Evolutionary conservation across 331 rosid species (phyloP), one percentile per base, ranked within the genome.

Genomic region (Quercus phellos): DNA sequence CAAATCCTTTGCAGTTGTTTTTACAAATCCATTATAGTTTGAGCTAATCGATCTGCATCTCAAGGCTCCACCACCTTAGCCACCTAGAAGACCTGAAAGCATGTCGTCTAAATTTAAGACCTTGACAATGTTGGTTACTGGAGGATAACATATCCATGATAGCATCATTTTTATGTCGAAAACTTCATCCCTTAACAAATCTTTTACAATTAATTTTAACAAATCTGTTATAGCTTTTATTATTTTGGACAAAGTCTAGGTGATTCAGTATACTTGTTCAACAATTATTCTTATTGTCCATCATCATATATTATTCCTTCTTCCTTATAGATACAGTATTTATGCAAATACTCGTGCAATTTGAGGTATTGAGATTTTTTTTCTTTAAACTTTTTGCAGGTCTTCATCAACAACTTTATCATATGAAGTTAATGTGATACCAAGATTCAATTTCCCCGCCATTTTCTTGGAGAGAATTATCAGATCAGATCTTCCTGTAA

Each of bases 401-500:
- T 89, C 94, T 9, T 92, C 95, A 27, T 79, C 97, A 38, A 87
- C 97, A 27, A 86, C 74, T 55, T 78, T 90, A 84, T 89, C 91
- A 6, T 94, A 94, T 69, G 99, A 94, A 85, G 92, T 94, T 73
- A 92, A 87, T 78, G 98, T 92, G 85, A 88, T 92, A 70, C 99
- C 99, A 43, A 90, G 98, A 81, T 87, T 92, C 85, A 94, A 92
- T 80, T 88, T 94, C 79, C 99, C 97, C n/a, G 97, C 98, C 63
- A 94, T 94, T 87, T 88, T 94, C 83, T 83, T 90, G 77, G 98
- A 94, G 85, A 89, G 94, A 85, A 94, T 94, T 63, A 88, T 92
- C 80, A 86, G 97, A 78, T 88, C 98, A 55, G 99, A 92, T 84
- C 98, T 94, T 77, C 99, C 99, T n/a, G 92, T 92, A 60, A 94